Conservation (phyloP, 208 protist genomes). For the Acanthamoeba culbertsoni region DNA sequence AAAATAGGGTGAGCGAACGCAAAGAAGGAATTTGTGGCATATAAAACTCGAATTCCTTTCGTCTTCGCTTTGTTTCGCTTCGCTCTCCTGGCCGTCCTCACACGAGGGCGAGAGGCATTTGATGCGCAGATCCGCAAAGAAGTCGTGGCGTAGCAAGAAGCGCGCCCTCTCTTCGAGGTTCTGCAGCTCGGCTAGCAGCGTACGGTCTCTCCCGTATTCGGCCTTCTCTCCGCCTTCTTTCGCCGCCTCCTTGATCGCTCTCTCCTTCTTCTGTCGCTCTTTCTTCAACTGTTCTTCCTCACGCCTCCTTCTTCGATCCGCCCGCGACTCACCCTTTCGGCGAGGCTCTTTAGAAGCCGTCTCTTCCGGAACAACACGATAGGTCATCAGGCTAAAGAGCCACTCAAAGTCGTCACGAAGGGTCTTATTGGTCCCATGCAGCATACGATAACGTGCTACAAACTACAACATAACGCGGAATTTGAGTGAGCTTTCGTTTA, state of each 20-base stretch:
- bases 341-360: neutral
- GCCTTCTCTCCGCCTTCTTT: neutral
- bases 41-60: neutral
- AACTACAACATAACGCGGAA: neutral
- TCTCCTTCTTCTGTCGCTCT: neutral
- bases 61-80: neutral
- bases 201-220: neutral
- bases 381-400: neutral
- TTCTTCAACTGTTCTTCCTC: neutral
- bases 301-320: neutral
- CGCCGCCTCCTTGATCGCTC: neutral
- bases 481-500: neutral
- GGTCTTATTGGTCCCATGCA: neutral
- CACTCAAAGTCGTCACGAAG: neutral
- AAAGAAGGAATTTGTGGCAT: slow-evolving; percentile 29
- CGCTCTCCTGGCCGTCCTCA: neutral
- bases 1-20: neutral
- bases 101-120: too few species aligned
- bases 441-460: neutral
- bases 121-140: neutral
- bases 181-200: neutral
- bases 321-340: neutral
- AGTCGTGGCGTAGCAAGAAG: neutral
- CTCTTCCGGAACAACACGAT: neutral
- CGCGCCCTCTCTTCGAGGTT: neutral